phyloP scores from a whole-genome alignment of 768 basidiomycete species.

The Tricholoma matsutake region DNA sequence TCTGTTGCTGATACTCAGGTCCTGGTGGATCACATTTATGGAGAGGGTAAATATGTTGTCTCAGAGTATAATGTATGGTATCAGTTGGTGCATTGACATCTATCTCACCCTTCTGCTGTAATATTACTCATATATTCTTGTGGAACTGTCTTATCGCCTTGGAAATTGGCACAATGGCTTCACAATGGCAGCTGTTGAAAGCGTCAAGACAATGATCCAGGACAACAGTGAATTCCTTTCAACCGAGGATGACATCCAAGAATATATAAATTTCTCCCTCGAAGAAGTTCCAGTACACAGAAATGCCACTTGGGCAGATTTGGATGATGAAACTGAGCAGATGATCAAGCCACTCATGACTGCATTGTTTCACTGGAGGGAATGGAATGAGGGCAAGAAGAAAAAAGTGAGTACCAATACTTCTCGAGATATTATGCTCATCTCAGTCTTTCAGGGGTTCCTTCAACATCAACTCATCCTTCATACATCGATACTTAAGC shows the following conservation, averaged over 20 bases:
- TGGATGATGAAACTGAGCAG: too few relatives aligned
- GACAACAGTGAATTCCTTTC: not conserved
- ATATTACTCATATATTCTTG: not conserved
- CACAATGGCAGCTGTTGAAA: not conserved
- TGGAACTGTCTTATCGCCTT: not conserved
- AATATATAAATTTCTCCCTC: not conserved
- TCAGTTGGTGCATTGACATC: not conserved
- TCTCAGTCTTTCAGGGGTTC: not conserved
- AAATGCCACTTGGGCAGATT: too few relatives aligned
- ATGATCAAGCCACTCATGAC: not conserved
- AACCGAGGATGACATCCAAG: not conserved
- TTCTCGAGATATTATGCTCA: not conserved
- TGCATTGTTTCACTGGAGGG: not conserved
- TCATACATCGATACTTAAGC: not conserved
- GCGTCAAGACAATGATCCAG: not conserved
- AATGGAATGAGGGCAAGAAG: not conserved
- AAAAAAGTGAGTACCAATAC: not conserved
- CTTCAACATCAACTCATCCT: not conserved
- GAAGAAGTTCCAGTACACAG: not conserved
- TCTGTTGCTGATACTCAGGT: not conserved
- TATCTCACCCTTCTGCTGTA: not conserved
- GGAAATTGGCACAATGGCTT: not conserved
- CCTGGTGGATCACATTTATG: not conserved
- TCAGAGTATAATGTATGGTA: not conserved
- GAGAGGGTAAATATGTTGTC: not conserved